Evolutionary conservation across 139 green algal species (phyloP).

Genomic region (Micractinium sp.): DNA sequence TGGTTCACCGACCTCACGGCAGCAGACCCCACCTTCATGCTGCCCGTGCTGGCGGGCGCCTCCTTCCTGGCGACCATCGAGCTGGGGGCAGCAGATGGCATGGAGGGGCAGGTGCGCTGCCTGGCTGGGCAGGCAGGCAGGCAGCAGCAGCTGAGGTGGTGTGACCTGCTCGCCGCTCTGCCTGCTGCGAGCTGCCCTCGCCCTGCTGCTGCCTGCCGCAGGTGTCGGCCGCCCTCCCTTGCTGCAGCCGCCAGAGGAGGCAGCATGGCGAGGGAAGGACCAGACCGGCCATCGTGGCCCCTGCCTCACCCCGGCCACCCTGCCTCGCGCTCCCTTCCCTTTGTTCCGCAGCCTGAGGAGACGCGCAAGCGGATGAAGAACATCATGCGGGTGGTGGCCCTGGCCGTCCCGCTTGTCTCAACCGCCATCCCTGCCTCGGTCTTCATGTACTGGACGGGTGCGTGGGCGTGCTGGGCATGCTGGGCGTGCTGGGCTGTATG

Average conservation of each 20-base stretch:
- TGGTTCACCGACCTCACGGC: slow-evolving; percentile 90
- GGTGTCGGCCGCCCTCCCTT: no score
- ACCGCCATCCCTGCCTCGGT: slow-evolving; percentile 61
- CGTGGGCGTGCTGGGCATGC: neutral
- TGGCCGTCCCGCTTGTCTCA: slow-evolving; percentile 78
- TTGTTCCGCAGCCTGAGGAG: slow-evolving; percentile 24
- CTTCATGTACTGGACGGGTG: slow-evolving; percentile 68
- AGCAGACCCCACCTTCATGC: slow-evolving; percentile 77
- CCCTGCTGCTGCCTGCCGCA: no score
- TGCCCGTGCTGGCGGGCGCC: slow-evolving; percentile 75
- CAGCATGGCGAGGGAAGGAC: no score
- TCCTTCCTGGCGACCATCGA: slow-evolving; percentile 82
- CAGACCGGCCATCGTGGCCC: neutral
- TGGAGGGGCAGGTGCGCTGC: slow-evolving; percentile 56
- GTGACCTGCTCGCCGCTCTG: no score
- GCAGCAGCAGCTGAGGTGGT: no score
- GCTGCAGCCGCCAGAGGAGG: no score
- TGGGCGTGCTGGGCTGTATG: neutral
- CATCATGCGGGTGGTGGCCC: slow-evolving; percentile 60
- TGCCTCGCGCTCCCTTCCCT: neutral
- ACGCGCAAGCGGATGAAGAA: slow-evolving; percentile 70
- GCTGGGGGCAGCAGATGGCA: slow-evolving; percentile 71
- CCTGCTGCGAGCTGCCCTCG: no score
- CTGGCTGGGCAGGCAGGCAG: no score
- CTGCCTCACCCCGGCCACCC: neutral